Percentiles rank a stretch among this genome's conserved stretches.
These are phyloP conservation scores for Gynandropsis gynandra DNA, from an alignment of 345 rosid genomes.

Conservation along the genomic window DNA sequence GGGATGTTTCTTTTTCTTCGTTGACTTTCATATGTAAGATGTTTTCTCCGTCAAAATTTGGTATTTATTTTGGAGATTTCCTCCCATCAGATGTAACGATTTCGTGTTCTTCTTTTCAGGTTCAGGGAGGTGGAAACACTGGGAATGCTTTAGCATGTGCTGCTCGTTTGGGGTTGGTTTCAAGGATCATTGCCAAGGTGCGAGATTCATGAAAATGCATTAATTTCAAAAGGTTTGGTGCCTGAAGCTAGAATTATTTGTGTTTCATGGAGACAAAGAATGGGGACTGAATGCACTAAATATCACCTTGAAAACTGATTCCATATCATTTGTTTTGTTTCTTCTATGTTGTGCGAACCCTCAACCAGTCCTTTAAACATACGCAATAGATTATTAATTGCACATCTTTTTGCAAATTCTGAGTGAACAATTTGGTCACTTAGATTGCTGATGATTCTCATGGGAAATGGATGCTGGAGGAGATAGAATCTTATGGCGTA, in stretches of 20 bases:
- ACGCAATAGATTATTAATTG: neutral
- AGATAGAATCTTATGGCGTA: constrained; percentile 50
- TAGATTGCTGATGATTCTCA: constrained; percentile 56
- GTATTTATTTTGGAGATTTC: neutral
- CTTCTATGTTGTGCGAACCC: neutral
- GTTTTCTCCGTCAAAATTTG: neutral
- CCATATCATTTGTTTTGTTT: neutral
- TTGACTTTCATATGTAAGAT: constrained; percentile 14
- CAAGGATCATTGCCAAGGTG: constrained; percentile 59
- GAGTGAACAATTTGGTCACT: neutral
- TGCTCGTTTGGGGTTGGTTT: constrained; percentile 51
- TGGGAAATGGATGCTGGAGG: constrained; percentile 48
- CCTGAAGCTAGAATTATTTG: neutral
- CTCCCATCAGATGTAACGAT: neutral
- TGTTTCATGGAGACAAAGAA: neutral
- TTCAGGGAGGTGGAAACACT: constrained; percentile 73
- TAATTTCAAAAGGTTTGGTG: neutral
- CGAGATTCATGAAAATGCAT: neutral
- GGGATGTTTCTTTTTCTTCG: neutral
- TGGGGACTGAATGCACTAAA: too few species aligned
- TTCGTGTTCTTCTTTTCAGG: constrained; percentile 24
- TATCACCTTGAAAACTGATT: neutral
- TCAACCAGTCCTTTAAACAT: neutral
- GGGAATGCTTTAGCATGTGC: constrained; percentile 55
- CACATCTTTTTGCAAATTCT: neutral